Conservation (phyloP, 2,329 filamentous ascomycete genomes). For the Davidsoniella eucalypti region DNA sequence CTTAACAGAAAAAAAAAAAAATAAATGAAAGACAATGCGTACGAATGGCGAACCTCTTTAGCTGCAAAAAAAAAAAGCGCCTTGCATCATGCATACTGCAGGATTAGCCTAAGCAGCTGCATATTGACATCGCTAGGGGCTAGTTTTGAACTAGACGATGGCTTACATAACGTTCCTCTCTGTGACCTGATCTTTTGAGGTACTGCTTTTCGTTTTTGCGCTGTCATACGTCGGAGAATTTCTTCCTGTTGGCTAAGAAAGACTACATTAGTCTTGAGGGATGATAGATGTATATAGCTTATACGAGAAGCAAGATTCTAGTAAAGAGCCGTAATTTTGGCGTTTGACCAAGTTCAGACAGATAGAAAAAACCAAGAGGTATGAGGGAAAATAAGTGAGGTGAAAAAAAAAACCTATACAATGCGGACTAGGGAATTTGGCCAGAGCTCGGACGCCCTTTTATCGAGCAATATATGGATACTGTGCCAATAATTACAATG, state of each 20-base stretch:
- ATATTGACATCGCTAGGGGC: not conserved
- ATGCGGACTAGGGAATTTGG: too few species aligned
- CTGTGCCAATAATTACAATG: too few species aligned
- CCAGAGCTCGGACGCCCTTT: too few species aligned
- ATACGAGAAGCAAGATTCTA: not conserved
- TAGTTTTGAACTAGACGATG: too few species aligned
- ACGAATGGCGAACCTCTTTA: too few species aligned
- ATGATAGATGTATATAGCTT: not conserved
- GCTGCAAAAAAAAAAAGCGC: not conserved
- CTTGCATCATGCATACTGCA: not conserved
- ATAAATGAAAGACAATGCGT: too few species aligned
- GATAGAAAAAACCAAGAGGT: not conserved
- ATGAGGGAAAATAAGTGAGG: not conserved
- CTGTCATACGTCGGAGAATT: conserved; percentile 7
- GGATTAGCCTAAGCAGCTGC: not conserved
- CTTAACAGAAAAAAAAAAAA: too few species aligned
- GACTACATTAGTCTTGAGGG: not conserved
- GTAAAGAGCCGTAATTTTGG: not conserved
- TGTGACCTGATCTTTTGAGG: too few species aligned
- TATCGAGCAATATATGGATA: too few species aligned
- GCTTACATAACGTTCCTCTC: too few species aligned
- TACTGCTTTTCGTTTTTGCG: not conserved
- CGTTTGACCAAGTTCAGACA: not conserved
- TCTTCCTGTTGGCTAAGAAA: conserved; percentile 1
- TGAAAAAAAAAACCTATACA: not conserved